Base-by-base conservation (phyloP, 1,284 basidiomycete species). In the Baeospora myosura region DNA sequence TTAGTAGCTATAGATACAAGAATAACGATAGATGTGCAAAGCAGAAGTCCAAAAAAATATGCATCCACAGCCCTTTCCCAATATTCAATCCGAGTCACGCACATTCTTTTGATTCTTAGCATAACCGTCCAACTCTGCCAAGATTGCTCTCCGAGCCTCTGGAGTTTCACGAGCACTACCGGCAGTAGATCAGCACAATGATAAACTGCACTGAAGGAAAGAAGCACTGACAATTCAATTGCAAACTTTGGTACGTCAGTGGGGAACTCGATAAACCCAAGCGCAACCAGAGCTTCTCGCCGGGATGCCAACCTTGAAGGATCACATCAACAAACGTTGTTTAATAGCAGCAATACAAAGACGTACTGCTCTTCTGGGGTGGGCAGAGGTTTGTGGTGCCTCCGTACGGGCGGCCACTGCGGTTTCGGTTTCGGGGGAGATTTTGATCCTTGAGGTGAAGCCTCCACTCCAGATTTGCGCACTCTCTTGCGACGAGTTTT, bases 341-440 rank as follows among this genome's bases (percentile, higher is more conserved):
- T 20, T 40, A 34, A 21, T 16, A 41, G 4, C 14, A 23, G 38
- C 12, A 38, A 8, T 25, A 25, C n/a, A 2, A 26, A 18, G 7
- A 56, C 74, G 48, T 52, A 80, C 81, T 72, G 72, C 41, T 73
- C 62, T 46, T 64, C 63, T 3, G 75, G 71, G 8, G 65, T 72
- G 0, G 53, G 65, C 14, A 62, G 66, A 8, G 61, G 53, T 48
- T 71, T 76, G 55, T 81, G 78, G 46, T 80, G 78, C 36, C 59
- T 68, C 10, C 81, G 68, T 38, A 63, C 63, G 2, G 83, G 82
- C 0, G 82, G 83, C 82, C 83, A 87, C 40, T 68, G 61, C 2
- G 63, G 55, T 45, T 68, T 64, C 0, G 65, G 14, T 34, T 34
- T 63, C 3, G 63, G 57, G 30, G 16, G 41, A n/a, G 52, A 49